phyloP scores from a whole-genome alignment of 352 stramenopile genomes.

The Plasmopara viticola region DNA sequence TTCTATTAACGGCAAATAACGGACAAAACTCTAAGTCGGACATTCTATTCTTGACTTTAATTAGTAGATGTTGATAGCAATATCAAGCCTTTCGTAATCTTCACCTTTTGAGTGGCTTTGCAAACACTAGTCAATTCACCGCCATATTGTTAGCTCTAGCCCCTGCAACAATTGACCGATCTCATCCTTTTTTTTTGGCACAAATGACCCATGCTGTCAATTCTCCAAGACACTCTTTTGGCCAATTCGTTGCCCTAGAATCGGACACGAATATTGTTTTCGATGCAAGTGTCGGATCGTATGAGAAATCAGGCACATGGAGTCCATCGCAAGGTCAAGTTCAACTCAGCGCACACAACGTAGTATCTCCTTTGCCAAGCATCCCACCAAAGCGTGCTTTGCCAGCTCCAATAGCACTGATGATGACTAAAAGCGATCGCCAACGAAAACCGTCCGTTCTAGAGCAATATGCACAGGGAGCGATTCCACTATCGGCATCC shows the following conservation, averaged over 20 bases:
- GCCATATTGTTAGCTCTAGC: neutral
- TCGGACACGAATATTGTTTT: neutral
- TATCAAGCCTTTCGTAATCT: conserved; percentile 7
- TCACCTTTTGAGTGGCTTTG: conserved; percentile 6
- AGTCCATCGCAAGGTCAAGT: conserved; percentile 1
- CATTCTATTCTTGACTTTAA: conserved; percentile 12
- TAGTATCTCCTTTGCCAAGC: conserved; percentile 3
- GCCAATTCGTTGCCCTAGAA: neutral
- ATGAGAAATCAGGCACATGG: neutral
- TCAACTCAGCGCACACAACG: neutral
- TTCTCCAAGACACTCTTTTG: conserved; percentile 1
- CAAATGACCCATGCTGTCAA: conserved; percentile 1
- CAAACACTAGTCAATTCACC: conserved; percentile 16
- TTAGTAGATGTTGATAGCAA: conserved; percentile 6
- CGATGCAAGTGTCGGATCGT: conserved; percentile 2
- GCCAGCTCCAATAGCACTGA: conserved; percentile 13
- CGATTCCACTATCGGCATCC: conserved; percentile 35
- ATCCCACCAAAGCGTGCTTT: conserved; percentile 7
- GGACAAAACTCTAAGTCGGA: conserved; percentile 12
- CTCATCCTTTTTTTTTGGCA: neutral
- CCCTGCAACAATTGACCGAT: neutral
- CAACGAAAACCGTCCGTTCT: conserved; percentile 22
- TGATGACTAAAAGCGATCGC: conserved; percentile 10
- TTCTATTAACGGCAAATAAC: conserved; percentile 19
- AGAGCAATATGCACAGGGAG: conserved; percentile 32